These are phyloP conservation scores for Gossypium bickii DNA, from an alignment of 345 rosid genomes.

Conservation along the genomic window DNA sequence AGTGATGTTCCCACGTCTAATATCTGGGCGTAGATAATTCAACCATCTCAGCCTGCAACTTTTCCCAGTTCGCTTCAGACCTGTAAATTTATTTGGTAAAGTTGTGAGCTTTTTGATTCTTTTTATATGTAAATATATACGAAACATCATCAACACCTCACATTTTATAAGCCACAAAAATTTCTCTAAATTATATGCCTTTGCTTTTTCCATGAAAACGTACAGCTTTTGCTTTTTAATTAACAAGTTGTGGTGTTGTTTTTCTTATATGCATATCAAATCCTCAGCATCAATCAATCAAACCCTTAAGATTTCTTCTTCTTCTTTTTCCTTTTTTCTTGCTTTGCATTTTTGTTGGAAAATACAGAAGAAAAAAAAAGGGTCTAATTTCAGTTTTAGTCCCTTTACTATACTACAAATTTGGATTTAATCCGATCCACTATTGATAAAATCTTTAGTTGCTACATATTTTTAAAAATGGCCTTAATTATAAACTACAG, in stretches of 20 bases:
- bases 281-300: not conserved
- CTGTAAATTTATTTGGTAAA: slow-evolving; percentile 52
- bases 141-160: not conserved
- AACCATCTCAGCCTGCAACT: slow-evolving; percentile 95
- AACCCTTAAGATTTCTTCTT: not conserved
- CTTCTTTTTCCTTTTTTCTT: not conserved
- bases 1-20: slow-evolving; percentile 89
- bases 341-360: slow-evolving; percentile 3
- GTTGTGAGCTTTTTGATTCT: slow-evolving; percentile 17
- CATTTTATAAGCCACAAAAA: slow-evolving; percentile 1
- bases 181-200: not conserved
- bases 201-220: slow-evolving; percentile 5
- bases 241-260: not conserved
- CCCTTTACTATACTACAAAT: too few relatives aligned
- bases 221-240: slow-evolving; percentile 11
- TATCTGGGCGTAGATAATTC: slow-evolving; percentile 88
- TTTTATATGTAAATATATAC: not conserved
- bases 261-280: not conserved
- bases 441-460: too few relatives aligned
- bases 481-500: not conserved
- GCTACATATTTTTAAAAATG: too few relatives aligned
- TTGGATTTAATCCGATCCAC: too few relatives aligned
- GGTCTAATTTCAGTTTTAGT: too few relatives aligned
- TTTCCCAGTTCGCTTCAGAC: slow-evolving; percentile 88
- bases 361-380: not conserved